phyloP scores from a whole-genome alignment of 495 filamentous ascomycete species.

The Apodospora peruviana region DNA sequence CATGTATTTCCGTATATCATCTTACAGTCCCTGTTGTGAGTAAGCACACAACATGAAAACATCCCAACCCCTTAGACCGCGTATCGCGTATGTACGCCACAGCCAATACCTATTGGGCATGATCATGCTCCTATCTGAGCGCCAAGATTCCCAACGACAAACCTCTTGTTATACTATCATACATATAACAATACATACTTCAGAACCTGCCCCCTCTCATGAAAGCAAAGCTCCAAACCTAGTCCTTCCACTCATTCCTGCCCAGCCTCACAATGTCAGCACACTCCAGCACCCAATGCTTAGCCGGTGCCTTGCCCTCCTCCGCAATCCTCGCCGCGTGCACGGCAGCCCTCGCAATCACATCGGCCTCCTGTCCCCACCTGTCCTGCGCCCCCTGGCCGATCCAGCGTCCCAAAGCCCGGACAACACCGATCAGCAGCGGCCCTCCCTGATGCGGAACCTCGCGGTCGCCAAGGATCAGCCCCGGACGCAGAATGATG shows the following conservation, averaged over 20 bases:
- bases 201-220: too few species aligned
- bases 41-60: too few species aligned
- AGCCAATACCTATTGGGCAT: too few species aligned
- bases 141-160: too few species aligned
- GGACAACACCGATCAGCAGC: constrained; percentile 44
- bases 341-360: constrained; percentile 71
- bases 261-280: constrained; percentile 46
- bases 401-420: constrained; percentile 42
- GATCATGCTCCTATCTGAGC: too few species aligned
- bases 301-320: constrained; percentile 41
- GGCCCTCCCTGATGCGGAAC: constrained; percentile 47
- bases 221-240: too few species aligned
- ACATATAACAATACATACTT: too few species aligned
- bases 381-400: constrained; percentile 49
- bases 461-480: constrained; percentile 66
- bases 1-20: too few species aligned
- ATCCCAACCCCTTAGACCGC: too few species aligned
- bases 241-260: constrained; percentile 34
- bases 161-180: too few species aligned
- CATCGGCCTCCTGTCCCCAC: constrained; percentile 69
- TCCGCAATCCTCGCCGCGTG: constrained; percentile 41
- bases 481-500: constrained; percentile 67
- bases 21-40: too few species aligned
- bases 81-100: too few species aligned
- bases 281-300: constrained; percentile 42